These are phyloP conservation scores for Yarrowia sp. DNA, from an alignment of 805 yeast species.

Conservation along the genomic window DNA sequence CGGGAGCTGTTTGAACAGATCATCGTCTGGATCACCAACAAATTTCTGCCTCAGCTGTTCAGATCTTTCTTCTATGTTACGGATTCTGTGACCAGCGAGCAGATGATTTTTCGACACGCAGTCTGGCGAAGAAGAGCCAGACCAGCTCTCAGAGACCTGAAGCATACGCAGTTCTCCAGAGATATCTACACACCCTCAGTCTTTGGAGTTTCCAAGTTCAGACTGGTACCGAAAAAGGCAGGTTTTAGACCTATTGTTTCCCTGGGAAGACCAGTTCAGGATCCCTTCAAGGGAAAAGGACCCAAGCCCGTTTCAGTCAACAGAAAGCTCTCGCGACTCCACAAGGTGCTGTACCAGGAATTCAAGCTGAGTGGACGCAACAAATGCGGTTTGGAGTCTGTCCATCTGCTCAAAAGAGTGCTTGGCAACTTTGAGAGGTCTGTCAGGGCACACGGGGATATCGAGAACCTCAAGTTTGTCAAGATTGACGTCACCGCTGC, in stretches of 20 bases:
- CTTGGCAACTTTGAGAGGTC: background rate
- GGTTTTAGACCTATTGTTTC: conserved; percentile 18
- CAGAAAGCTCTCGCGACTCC: background rate
- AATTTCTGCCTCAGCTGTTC: background rate
- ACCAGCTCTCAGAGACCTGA: background rate
- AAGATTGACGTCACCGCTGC: conserved; percentile 9
- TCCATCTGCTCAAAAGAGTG: background rate
- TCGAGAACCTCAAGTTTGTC: background rate
- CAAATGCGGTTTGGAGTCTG: background rate
- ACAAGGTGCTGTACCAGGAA: conserved; percentile 4
- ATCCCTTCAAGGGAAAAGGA: background rate
- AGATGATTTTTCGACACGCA: background rate
- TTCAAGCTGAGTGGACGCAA: background rate
- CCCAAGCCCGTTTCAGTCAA: background rate
- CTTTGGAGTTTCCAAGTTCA: conserved; percentile 6
- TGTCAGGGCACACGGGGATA: background rate
- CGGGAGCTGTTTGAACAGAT: background rate
- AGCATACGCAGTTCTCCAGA: background rate
- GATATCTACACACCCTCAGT: background rate
- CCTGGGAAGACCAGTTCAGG: background rate
- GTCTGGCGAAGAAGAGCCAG: background rate
- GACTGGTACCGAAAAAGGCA: background rate
- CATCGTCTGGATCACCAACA: background rate
- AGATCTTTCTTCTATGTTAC: background rate
- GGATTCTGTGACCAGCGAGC: background rate